phyloP scores from a whole-genome alignment of 2,329 filamentous ascomycete species.

The Podosphaera xanthii region DNA sequence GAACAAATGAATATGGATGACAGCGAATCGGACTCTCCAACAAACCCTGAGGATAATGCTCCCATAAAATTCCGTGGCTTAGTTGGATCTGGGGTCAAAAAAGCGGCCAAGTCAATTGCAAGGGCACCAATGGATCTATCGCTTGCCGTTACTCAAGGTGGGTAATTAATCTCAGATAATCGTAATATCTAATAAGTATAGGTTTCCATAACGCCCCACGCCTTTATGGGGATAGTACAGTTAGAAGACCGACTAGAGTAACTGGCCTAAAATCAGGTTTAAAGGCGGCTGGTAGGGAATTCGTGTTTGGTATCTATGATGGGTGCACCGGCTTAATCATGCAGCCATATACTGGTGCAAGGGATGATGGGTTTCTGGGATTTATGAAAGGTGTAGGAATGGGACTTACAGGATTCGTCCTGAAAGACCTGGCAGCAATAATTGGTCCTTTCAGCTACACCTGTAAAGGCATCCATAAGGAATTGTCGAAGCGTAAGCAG shows the following conservation, averaged over 20 bases:
- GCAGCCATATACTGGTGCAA: constrained; percentile 34
- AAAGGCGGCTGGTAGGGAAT: constrained; percentile 35
- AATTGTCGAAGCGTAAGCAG: constrained; percentile 28
- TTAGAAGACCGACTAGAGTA: constrained; percentile 30
- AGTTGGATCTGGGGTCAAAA: constrained; percentile 11
- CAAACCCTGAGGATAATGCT: constrained; percentile 3
- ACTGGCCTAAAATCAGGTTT: constrained; percentile 42
- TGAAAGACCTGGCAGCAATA: constrained; percentile 40
- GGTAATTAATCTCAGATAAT: neutral
- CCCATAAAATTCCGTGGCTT: constrained; percentile 11
- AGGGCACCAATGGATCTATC: constrained; percentile 35
- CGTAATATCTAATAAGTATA: neutral
- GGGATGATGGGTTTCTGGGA: constrained; percentile 30
- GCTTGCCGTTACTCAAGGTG: constrained; percentile 37
- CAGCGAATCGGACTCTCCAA: constrained; percentile 2
- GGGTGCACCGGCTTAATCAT: constrained; percentile 38
- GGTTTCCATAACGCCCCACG: constrained; percentile 45
- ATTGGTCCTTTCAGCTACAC: constrained; percentile 37
- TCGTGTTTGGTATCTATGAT: constrained; percentile 40
- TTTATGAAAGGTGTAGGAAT: constrained; percentile 30
- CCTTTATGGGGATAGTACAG: constrained; percentile 47
- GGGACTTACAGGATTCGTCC: constrained; percentile 37
- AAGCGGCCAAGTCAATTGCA: constrained; percentile 12
- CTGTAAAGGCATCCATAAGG: constrained; percentile 39
- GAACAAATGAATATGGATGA: neutral